Conservation (phyloP, 192 early-diverging fungal genomes). For the Coemansia sp. region DNA sequence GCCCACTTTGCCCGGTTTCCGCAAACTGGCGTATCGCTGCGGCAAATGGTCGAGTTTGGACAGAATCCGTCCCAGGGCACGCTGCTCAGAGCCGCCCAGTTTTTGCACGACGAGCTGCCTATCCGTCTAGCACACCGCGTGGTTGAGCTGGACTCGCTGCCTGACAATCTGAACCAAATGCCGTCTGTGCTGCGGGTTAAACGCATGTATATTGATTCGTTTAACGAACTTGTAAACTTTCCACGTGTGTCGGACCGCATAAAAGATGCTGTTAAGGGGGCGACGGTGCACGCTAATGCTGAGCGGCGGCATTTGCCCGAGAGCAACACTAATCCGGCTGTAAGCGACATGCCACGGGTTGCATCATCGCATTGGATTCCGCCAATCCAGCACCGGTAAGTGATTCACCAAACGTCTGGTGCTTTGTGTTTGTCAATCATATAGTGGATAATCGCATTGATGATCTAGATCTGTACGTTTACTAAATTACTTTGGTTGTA, state of each 20-base stretch:
- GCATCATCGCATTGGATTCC: slow-evolving; percentile 51
- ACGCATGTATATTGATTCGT: slow-evolving; percentile 93
- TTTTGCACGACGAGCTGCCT: slow-evolving; percentile 88
- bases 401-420: not conserved
- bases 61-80: slow-evolving; percentile 74
- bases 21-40: slow-evolving; percentile 90
- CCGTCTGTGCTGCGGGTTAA: slow-evolving; percentile 87
- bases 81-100: slow-evolving; percentile 73
- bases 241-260: slow-evolving; percentile 42
- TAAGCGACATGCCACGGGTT: slow-evolving; percentile 15
- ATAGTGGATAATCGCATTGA: too few species aligned
- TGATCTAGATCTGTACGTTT: too few species aligned
- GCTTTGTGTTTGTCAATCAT: too few species aligned
- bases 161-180: slow-evolving; percentile 85
- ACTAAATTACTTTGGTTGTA: slow-evolving; percentile 5
- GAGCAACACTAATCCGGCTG: slow-evolving; percentile 28
- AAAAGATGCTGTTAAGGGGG: slow-evolving; percentile 32
- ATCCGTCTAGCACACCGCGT: slow-evolving; percentile 91
- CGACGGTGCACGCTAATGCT: slow-evolving; percentile 19
- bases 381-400: slow-evolving; percentile 53
- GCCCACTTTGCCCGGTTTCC: slow-evolving; percentile 79
- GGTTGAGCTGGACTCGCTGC: slow-evolving; percentile 90
- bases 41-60: slow-evolving; percentile 97
- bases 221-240: slow-evolving; percentile 59
- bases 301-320: slow-evolving; percentile 38